Conservation (phyloP, 169 alveolate species). For the Eimeria praecox region DNA sequence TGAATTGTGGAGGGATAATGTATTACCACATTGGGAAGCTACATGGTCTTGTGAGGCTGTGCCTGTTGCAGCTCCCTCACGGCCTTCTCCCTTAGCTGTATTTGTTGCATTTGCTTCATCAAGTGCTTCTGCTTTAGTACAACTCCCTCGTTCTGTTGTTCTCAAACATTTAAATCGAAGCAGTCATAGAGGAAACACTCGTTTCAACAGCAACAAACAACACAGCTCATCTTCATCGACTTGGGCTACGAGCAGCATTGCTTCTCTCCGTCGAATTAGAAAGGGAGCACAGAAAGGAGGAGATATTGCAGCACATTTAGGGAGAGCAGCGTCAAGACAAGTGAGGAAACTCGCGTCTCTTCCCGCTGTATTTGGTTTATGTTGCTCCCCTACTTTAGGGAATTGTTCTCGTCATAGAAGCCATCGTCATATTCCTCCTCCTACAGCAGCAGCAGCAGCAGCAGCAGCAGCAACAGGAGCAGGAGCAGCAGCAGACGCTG, state of each 20-base stretch:
- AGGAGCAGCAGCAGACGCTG: not conserved
- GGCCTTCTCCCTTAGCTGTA: slow-evolving; percentile 43
- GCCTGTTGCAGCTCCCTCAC: slow-evolving; percentile 1
- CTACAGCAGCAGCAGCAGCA: not conserved
- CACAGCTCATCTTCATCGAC: not conserved
- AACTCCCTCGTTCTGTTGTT: slow-evolving; percentile 26
- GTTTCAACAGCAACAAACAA: not conserved
- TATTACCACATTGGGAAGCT: slow-evolving; percentile 70
- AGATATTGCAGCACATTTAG: not conserved
- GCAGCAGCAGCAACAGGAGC: not conserved
- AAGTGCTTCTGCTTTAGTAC: slow-evolving; percentile 1
- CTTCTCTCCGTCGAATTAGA: not conserved
- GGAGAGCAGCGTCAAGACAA: slow-evolving; percentile 19
- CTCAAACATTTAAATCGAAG: slow-evolving; percentile 33
- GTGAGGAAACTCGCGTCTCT: slow-evolving; percentile 15
- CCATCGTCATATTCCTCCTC: not conserved
- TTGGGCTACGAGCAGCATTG: not conserved
- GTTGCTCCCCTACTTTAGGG: not conserved
- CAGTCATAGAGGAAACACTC: slow-evolving; percentile 2
- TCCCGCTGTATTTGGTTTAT: slow-evolving; percentile 2
- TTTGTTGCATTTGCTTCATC: slow-evolving; percentile 33
- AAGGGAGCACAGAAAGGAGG: not conserved
- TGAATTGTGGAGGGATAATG: slow-evolving; percentile 54
- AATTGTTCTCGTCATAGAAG: not conserved
- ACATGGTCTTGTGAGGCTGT: slow-evolving; percentile 71